Evolutionary conservation across 2,329 filamentous ascomycete genomes (phyloP).

Genomic region (Penicillium sp.): DNA sequence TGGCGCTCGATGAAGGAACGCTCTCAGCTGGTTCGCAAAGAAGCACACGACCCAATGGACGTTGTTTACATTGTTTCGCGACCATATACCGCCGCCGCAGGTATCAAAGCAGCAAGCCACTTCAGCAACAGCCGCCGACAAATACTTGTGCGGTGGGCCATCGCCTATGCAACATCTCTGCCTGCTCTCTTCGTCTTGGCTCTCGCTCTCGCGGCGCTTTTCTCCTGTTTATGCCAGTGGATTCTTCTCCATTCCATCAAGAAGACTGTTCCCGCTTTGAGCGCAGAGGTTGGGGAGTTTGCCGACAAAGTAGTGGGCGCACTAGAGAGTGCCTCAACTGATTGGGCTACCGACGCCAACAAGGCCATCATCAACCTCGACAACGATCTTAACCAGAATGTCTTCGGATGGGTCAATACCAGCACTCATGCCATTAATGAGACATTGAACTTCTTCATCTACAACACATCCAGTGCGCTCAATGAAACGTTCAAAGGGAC

Average conservation of each 20-base stretch:
- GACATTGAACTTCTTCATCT: conserved; percentile 80
- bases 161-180: conserved; percentile 83
- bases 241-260: conserved; percentile 73
- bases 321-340: conserved; percentile 70
- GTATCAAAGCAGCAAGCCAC: conserved; percentile 67
- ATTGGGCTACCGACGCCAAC: conserved; percentile 79
- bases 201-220: conserved; percentile 77
- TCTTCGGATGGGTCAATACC: conserved; percentile 84
- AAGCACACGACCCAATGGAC: conserved; percentile 78
- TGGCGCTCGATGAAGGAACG: conserved; percentile 74
- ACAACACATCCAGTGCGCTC: conserved; percentile 72
- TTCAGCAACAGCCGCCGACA: conserved; percentile 66
- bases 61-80: conserved; percentile 84
- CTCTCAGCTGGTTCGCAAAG: conserved; percentile 64
- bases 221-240: conserved; percentile 80
- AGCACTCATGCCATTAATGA: conserved; percentile 80
- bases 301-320: conserved; percentile 73
- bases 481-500: conserved; percentile 80
- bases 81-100: conserved; percentile 71
- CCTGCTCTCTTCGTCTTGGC: conserved; percentile 84
- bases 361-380: conserved; percentile 65
- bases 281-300: conserved; percentile 74
- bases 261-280: conserved; percentile 73
- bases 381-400: conserved; percentile 74
- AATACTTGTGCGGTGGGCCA: conserved; percentile 75